Base-by-base conservation (phyloP, 2,329 filamentous ascomycete genomes). In the Dendrostoma leiphaemia region DNA sequence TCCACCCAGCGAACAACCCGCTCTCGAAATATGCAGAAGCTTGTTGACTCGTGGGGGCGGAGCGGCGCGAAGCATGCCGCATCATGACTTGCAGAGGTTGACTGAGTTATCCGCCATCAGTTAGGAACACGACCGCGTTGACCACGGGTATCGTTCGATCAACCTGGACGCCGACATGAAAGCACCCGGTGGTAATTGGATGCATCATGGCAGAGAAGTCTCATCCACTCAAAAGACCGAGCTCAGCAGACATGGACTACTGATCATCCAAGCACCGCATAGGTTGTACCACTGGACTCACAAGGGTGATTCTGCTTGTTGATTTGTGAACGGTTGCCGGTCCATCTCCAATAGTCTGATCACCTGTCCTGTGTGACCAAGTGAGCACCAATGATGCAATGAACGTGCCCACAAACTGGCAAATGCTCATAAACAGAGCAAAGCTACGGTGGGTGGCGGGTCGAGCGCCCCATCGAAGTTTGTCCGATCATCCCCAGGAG, bases 371-470 rank as follows among this genome's bases (percentile, higher is more conserved):
- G 56, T 55, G 38, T 45, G 31, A 55, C 52, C 37, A 19, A 40
- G 48, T 24, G 21, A 38, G 31, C 26, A 44, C 34, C 29, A 19
- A 55, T 58, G 56, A 58, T 58, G 48, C 48, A 52, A 52, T 47
- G n/a, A 26, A 43, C 28, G 24, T 26, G 28, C 15, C 34, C 24
- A 55, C 26, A 6, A 32, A 15, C 38, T 24, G 29, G 24, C 13
- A 32, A 21, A 24, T 31, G 9, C 35, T 15, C 28, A 40, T 15
- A 41, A 12, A 24, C 21, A 43, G 19, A 5, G 15, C 9, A 19
- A 28, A 24, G 19, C 31, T 15, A 48, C 23, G 32, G 21, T 38
- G 23, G 17, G 24, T 10, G 24, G 26, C 26, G 41, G 50, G 34
- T 43, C 47, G 43, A 52, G 17, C 9, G 26, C 15, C 15, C 24